Conservation (phyloP, 2,329 filamentous ascomycete species). For the Cercospora zeae-maydis region DNA sequence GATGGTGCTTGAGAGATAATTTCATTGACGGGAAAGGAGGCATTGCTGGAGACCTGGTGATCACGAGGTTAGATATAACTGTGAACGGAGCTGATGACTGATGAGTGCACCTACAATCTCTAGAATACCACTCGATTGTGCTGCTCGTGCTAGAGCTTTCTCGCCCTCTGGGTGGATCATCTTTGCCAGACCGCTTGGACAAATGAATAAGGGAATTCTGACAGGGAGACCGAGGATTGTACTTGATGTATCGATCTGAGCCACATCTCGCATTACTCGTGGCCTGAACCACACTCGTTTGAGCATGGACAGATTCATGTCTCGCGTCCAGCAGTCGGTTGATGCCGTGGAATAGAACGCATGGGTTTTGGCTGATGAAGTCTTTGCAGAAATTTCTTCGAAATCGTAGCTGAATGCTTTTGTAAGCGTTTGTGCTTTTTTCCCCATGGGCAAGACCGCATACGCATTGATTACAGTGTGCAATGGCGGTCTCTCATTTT, state of each 20-base stretch:
- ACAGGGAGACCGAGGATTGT: constrained; percentile 25
- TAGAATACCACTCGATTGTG: constrained; percentile 25
- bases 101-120: constrained; percentile 21
- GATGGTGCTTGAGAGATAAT: constrained; percentile 28
- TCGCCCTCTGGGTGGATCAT: constrained; percentile 38
- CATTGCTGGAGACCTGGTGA: constrained; percentile 31
- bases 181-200: constrained; percentile 35
- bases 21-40: constrained; percentile 32
- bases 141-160: constrained; percentile 33
- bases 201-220: constrained; percentile 37
- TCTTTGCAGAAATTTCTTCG: constrained; percentile 21
- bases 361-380: constrained; percentile 24
- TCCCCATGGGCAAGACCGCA: neutral
- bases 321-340: constrained; percentile 27
- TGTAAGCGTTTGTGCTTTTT: neutral
- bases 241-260: constrained; percentile 22
- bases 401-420: constrained; percentile 20
- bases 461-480: constrained; percentile 43
- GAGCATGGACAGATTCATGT: constrained; percentile 24
- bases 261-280: constrained; percentile 26
- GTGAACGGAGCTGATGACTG: neutral
- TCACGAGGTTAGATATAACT: neutral
- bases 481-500: constrained; percentile 42
- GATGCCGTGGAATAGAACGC: constrained; percentile 28
- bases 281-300: constrained; percentile 29